Base-by-base conservation (phyloP, 1,284 basidiomycete genomes). In the Fistulina hepatica region DNA sequence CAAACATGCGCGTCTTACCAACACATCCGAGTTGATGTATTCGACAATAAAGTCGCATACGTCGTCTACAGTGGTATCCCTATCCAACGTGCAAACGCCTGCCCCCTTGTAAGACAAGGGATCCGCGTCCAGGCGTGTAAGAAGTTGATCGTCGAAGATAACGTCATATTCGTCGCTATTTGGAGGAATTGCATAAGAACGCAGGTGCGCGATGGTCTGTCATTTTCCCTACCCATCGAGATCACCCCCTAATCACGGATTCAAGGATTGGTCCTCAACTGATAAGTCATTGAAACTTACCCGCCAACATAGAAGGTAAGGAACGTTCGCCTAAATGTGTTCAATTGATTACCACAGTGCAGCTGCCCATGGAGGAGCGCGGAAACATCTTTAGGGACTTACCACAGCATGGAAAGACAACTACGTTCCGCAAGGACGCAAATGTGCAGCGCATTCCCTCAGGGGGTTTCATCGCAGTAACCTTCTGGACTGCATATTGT, bases 41-140 rank as follows among this genome's bases (percentile, higher is more conserved):
- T 89, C 76, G 15, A 90, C 73, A 21, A 91, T 66, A 52, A 91
- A 91, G 45, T 88, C 69, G 44, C 78, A 81, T 2, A 90, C 76
- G 46, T 90, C 84, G 2, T 79, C 66, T 5, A 88, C 71, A 0
- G 69, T 76, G 43, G 76, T 75, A 2, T 72, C 63, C 17, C 70
- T 63, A 3, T 69, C 65, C 2, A 83, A 58, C 5, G 57, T 59
- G 13, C 65, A 56, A 21, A 64, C 56, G 1, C 46, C 44, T 3
- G 55, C 60, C 6, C 65, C 37, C 2, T 58, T 48, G 50, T 88
- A 86, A 7, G 60, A 52, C 2, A 73, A 78, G 9, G 85, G 65
- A 0, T 61, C 50, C 9, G 64, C 58, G 25, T 68, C 60, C 23
- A 56, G 55, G 21, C 63, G 53, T 20, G 82, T 69, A 33, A 81